Percentiles rank a stretch among this genome's conserved stretches.
Conservation (phyloP, 1,284 basidiomycete genomes). For the Sanghuangporus sanghuang region DNA sequence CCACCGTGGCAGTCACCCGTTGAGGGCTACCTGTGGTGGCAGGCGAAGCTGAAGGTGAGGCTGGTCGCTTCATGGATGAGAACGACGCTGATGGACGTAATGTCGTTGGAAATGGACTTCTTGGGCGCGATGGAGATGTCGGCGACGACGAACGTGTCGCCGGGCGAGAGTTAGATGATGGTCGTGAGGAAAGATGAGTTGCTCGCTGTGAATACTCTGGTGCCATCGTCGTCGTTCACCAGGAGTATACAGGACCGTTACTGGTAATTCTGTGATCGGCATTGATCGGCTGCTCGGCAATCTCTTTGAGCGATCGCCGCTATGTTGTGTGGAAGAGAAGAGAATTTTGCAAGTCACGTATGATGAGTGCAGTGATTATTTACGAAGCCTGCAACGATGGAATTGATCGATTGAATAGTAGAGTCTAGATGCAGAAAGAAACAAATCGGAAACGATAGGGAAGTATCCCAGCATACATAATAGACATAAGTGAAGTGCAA, state of each 20-base stretch:
- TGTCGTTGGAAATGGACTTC: conserved; percentile 5
- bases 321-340: too few relatives aligned
- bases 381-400: background rate
- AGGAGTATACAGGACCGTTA: background rate
- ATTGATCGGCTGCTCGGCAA: background rate
- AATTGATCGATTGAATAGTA: too few relatives aligned
- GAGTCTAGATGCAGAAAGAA: too few relatives aligned
- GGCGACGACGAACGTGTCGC: conserved; percentile 7
- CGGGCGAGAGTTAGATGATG: conserved; percentile 2
- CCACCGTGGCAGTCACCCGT: conserved; percentile 7
- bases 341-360: too few relatives aligned
- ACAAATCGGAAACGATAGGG: too few relatives aligned
- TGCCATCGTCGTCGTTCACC: background rate
- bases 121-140: background rate
- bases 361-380: too few relatives aligned
- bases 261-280: background rate
- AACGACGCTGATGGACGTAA: conserved; percentile 7
- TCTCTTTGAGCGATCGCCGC: background rate
- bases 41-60: background rate
- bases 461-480: too few relatives aligned
- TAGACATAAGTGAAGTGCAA: too few relatives aligned
- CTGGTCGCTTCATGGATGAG: background rate
- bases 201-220: background rate
- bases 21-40: conserved; percentile 1
- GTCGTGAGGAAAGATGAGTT: background rate